Conservation (phyloP, 2,329 filamentous ascomycete genomes). For the Exophiala lecanii-corni region DNA sequence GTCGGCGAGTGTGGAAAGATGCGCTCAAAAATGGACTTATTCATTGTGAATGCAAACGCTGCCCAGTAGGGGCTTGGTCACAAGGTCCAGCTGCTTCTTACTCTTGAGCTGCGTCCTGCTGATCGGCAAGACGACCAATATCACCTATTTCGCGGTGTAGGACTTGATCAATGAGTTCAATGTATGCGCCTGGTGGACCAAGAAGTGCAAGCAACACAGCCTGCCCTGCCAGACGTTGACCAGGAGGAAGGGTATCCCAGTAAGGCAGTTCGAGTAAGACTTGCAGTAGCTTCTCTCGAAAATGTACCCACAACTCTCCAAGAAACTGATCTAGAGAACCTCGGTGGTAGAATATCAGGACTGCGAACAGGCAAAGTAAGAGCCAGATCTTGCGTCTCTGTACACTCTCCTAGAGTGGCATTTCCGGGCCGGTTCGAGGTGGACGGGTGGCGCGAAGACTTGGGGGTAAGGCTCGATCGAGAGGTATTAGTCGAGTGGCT, state of each 20-base stretch:
- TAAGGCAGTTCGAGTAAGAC: neutral
- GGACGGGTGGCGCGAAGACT: too few species aligned
- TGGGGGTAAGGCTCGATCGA: neutral
- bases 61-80: too few species aligned
- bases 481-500: too few species aligned
- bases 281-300: constrained; percentile 1
- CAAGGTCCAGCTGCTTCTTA: neutral
- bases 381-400: constrained; percentile 1
- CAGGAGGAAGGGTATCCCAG: neutral
- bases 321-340: constrained; percentile 1
- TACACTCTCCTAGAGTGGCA: constrained; percentile 1
- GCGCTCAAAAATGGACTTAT: constrained; percentile 26
- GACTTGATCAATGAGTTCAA: constrained; percentile 5
- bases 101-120: too few species aligned
- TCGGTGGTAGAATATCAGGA: neutral
- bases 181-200: constrained; percentile 2
- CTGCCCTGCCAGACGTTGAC: neutral
- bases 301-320: neutral
- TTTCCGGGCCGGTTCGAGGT: too few species aligned
- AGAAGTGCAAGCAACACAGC: constrained; percentile 5
- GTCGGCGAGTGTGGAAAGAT: constrained; percentile 23
- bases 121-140: neutral
- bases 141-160: neutral
- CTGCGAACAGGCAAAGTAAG: neutral
- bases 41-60: constrained; percentile 19